These are phyloP conservation scores for Gossypium trilobum DNA, from an alignment of 441 rosid species.

Conservation along the genomic window DNA sequence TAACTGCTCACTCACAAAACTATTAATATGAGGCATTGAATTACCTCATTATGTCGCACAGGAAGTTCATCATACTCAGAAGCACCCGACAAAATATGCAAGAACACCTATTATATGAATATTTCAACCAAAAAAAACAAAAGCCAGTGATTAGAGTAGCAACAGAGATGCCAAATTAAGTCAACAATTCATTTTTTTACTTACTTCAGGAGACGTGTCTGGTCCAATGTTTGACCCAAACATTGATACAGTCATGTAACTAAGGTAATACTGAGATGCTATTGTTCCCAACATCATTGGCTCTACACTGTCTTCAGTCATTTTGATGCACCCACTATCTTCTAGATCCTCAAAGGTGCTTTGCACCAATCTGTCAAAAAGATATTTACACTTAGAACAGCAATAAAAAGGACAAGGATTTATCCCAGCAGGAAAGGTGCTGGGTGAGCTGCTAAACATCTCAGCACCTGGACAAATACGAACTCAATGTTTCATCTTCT, in stretches of 20 bases:
- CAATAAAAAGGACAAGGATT: not conserved
- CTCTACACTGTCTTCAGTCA: conserved; percentile 66
- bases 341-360: conserved; percentile 96
- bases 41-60: conserved; percentile 96
- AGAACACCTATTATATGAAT: conserved; percentile 47
- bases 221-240: conserved; percentile 95
- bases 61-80: conserved; percentile 95
- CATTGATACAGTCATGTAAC: conserved; percentile 92
- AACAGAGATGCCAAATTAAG: not conserved
- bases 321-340: conserved; percentile 92
- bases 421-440: conserved; percentile 9
- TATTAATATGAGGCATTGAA: conserved; percentile 5
- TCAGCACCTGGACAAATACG: conserved; percentile 76
- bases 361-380: conserved; percentile 67
- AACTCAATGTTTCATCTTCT: conserved; percentile 57
- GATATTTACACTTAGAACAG: conserved; percentile 7
- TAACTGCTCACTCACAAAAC: not conserved
- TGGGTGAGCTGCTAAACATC: conserved; percentile 6
- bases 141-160: not conserved
- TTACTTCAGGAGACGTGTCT: conserved; percentile 88
- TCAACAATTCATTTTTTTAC: conserved; percentile 16
- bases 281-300: conserved; percentile 83
- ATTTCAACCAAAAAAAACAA: not conserved
- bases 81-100: conserved; percentile 80
- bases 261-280: conserved; percentile 94